Percentiles rank a stretch among this genome's conserved stretches.
Evolutionary conservation across 257 asterid species (phyloP).

Genomic region (Agastache rugosa): DNA sequence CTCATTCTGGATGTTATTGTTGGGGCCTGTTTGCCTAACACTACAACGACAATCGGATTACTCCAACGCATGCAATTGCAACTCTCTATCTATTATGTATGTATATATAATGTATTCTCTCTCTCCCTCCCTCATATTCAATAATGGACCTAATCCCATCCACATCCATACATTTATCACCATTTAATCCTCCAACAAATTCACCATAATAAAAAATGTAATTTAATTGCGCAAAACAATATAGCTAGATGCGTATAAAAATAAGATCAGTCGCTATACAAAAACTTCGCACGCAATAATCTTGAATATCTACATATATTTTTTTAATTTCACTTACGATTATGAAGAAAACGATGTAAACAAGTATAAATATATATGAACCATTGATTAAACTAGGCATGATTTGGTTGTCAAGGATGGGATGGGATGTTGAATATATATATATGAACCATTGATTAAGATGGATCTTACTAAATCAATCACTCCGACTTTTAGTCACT

Average conservation of each 20-base stretch:
- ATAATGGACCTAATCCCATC: not conserved
- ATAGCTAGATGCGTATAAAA: too few species aligned
- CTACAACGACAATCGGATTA: constrained; percentile 10
- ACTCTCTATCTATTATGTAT: not conserved
- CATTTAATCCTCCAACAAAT: not conserved
- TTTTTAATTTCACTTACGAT: too few species aligned
- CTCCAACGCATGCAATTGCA: not conserved
- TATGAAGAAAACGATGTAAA: too few species aligned
- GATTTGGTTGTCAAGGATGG: constrained; percentile 36
- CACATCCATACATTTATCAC: constrained; percentile 15
- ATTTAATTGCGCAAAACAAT: not conserved
- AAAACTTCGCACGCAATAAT: too few species aligned
- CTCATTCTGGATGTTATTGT: constrained; percentile 21
- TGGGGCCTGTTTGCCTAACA: constrained; percentile 42
- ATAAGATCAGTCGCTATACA: too few species aligned
- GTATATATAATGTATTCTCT: not conserved
- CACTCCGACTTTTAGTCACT: constrained; percentile 22
- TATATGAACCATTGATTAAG: too few species aligned
- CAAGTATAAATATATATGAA: too few species aligned
- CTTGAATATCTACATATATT: too few species aligned
- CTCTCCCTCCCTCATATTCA: not conserved
- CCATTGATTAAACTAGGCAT: constrained; percentile 25
- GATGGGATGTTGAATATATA: constrained; percentile 1
- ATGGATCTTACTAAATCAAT: constrained; percentile 36
- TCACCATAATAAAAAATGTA: not conserved